Base-by-base conservation (phyloP, 768 basidiomycete genomes). In the Mycena maculata region DNA sequence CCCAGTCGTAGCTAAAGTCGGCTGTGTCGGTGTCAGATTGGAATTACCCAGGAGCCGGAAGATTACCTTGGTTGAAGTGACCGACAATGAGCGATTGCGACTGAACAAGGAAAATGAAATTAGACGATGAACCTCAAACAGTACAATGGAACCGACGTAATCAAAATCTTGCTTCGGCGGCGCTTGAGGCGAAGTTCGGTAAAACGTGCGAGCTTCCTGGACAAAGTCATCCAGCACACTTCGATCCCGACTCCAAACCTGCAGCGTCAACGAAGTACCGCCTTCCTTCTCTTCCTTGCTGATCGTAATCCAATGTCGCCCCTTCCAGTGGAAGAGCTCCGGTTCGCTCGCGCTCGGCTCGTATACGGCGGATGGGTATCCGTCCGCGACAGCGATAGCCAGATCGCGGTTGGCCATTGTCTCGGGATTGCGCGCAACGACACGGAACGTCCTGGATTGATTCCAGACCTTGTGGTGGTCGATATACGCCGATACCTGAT, bases 1-100 rank as follows among this genome's bases (percentile, higher is more conserved):
- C 67, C 77, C 77, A 78, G 49, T 77, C 77, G 60, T 76, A 77
- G 15, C 70, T 65, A 13, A 68, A 74, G 49, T 78, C 76, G 0
- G 68, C 68, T 54, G 44, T 15, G 7, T 3, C 13, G n/a, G 18
- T 18, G 31, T 38, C 15, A 64, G 23, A 23, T 13, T 33, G n/a
- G n/a, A n/a, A 31, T 57, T n/a, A 52, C 12, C 10, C 9, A 7
- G 12, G 23, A 15, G 8, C n/a, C 7, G 11, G 38, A 15, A 52
- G 3, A 20, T 16, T 25, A 61, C 65, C 59, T 60, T 74, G 63
- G 25, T 69, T 70, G 57, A 78, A 77, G 50, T 69, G 69, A 9
- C 69, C 77, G 23, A 73, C 70, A 25, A 78, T 60, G 6, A 71
- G 60, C 11, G 69, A 74, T 22, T 73, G 74, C 52, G 69, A 72